Conservation (phyloP, 1,139 yeast genomes). For the Citeromyces hawaiiensis region DNA sequence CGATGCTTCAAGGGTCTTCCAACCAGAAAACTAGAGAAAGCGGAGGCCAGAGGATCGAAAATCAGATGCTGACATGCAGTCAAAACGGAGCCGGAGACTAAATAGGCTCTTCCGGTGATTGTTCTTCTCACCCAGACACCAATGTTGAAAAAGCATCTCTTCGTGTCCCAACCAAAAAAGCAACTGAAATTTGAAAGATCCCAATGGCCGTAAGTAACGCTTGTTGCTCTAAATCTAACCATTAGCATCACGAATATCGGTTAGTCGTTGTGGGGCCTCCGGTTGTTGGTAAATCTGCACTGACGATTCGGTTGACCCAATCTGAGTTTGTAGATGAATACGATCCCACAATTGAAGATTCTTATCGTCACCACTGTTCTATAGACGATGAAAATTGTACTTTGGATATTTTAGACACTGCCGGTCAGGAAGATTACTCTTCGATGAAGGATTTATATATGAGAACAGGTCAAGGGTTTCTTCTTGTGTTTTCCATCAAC, state of each 20-base stretch:
- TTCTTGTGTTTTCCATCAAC: constrained; percentile 82
- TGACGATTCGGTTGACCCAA: constrained; percentile 83
- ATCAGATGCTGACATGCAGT: too few species aligned
- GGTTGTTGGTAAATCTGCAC: constrained; percentile 95
- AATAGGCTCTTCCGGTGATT: too few species aligned
- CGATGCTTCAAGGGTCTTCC: too few species aligned
- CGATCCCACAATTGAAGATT: constrained; percentile 93
- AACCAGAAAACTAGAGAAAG: too few species aligned
- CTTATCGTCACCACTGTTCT: constrained; percentile 41
- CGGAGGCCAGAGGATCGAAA: too few species aligned
- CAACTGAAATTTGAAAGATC: neutral
- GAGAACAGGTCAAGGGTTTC: constrained; percentile 74
- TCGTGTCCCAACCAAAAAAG: neutral
- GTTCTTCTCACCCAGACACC: too few species aligned
- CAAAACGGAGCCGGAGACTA: too few species aligned
- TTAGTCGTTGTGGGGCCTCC: constrained; percentile 96
- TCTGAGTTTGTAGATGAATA: constrained; percentile 91
- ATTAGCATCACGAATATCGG: constrained; percentile 53
- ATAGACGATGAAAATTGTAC: constrained; percentile 37
- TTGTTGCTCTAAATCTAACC: too few species aligned
- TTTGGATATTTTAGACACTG: constrained; percentile 82
- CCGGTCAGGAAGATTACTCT: constrained; percentile 95
- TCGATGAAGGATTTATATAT: constrained; percentile 82
- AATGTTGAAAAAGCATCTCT: neutral
- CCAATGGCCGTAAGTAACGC: neutral